Evolutionary conservation across 2,329 filamentous ascomycete genomes (phyloP).

Genomic region (Alternaria sp.): DNA sequence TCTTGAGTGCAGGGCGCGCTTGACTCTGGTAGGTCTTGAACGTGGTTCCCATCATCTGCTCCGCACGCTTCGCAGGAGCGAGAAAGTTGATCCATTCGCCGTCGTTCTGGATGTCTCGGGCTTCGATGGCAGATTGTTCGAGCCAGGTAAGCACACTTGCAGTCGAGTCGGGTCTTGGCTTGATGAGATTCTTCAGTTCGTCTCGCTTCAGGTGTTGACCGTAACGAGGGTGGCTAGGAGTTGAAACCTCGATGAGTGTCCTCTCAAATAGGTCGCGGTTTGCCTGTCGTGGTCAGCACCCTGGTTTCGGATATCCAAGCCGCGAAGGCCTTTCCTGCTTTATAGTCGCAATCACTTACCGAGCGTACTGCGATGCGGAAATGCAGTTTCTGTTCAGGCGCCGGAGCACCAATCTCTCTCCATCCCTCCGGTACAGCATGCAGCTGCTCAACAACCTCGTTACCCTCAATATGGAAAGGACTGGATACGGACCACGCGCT

Average conservation of each 20-base stretch:
- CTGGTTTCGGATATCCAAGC: background rate
- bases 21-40: constrained; percentile 66
- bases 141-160: constrained; percentile 66
- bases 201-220: constrained; percentile 69
- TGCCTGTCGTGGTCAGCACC: constrained; percentile 53
- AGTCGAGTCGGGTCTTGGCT: constrained; percentile 60
- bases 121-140: constrained; percentile 58
- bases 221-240: constrained; percentile 66
- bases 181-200: constrained; percentile 64
- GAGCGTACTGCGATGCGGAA: constrained; percentile 53
- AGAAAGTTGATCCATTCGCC: constrained; percentile 70
- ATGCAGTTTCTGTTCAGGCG: constrained; percentile 44
- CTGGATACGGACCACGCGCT: constrained; percentile 32
- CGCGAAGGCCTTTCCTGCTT: background rate
- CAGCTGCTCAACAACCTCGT: constrained; percentile 46
- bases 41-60: constrained; percentile 64
- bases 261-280: constrained; percentile 64
- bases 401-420: constrained; percentile 46
- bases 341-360: constrained; percentile 35
- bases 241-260: constrained; percentile 67
- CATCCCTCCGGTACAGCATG: constrained; percentile 49
- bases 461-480: constrained; percentile 36
- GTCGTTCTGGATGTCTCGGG: constrained; percentile 58
- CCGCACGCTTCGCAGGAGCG: constrained; percentile 61
- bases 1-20: constrained; percentile 53